Percentiles rank a stretch among this genome's conserved stretches.
phyloP scores from a whole-genome alignment of 257 asterid species.

The Nicotiana sylvestris region DNA sequence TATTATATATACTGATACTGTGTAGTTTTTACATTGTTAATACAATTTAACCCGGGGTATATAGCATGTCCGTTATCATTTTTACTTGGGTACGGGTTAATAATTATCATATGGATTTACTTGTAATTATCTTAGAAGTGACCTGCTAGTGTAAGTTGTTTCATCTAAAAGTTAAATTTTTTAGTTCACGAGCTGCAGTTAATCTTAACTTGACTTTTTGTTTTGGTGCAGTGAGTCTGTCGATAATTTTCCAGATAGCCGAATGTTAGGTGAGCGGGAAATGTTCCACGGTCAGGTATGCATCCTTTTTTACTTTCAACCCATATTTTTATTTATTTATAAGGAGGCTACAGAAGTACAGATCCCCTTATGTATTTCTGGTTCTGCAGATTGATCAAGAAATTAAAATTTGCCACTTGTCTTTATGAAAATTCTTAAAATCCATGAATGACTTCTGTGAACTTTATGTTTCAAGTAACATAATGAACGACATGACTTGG shows the following conservation, averaged over 20 bases:
- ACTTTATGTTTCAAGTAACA: not conserved
- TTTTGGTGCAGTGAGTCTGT: slow-evolving; percentile 50
- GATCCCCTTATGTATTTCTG: not conserved
- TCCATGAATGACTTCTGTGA: not conserved
- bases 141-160: not conserved
- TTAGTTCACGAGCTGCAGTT: not conserved
- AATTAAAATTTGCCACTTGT: not conserved
- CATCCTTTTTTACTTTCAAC: not conserved
- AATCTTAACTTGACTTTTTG: not conserved
- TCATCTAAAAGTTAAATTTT: not conserved
- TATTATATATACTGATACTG: no score
- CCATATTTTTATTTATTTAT: not conserved
- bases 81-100: no score
- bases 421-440: no score
- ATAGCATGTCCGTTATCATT: no score
- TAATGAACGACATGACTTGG: not conserved
- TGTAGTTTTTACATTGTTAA: no score
- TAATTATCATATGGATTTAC: no score
- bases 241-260: slow-evolving; percentile 42
- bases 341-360: not conserved
- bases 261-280: slow-evolving; percentile 83
- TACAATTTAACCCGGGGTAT: no score
- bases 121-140: no score
- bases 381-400: not conserved
- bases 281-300: slow-evolving; percentile 54